Evolutionary conservation across 768 basidiomycete genomes (phyloP).

Genomic region (Trametes meyenii): DNA sequence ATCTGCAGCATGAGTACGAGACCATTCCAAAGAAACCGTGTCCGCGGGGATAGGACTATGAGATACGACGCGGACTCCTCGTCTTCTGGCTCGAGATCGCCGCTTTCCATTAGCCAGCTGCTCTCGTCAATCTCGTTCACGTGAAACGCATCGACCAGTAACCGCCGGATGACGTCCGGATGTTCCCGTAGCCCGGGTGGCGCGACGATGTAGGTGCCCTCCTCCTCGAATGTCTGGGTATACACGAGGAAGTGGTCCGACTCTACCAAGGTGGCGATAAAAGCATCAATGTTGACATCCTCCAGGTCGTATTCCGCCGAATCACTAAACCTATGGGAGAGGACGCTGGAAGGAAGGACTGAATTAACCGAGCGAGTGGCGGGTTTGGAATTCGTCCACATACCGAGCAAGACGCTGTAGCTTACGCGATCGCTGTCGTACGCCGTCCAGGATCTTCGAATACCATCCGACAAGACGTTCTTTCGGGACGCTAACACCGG

Average conservation of each 20-base stretch:
- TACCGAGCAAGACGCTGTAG: slow-evolving; percentile 91
- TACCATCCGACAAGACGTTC: slow-evolving; percentile 90
- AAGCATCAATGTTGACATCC: slow-evolving; percentile 69
- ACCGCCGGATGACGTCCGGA: slow-evolving; percentile 73
- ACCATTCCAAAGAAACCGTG: slow-evolving; percentile 91
- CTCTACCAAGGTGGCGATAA: slow-evolving; percentile 76
- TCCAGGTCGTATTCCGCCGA: slow-evolving; percentile 90
- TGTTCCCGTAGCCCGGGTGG: slow-evolving; percentile 74
- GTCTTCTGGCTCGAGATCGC: slow-evolving; percentile 52
- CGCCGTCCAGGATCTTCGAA: slow-evolving; percentile 89
- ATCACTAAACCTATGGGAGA: slow-evolving; percentile 89
- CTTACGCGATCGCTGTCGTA: slow-evolving; percentile 89
- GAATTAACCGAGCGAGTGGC: slow-evolving; percentile 7
- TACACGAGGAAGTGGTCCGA: slow-evolving; percentile 95
- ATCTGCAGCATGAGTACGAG: slow-evolving; percentile 78
- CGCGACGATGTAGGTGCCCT: slow-evolving; percentile 92
- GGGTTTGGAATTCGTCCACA: slow-evolving; percentile 23
- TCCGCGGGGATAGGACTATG: slow-evolving; percentile 82
- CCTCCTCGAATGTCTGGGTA: slow-evolving; percentile 81
- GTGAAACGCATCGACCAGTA: slow-evolving; percentile 86
- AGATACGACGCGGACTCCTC: slow-evolving; percentile 73
- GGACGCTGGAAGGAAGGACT: slow-evolving; percentile 45
- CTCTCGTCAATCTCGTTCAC: slow-evolving; percentile 61
- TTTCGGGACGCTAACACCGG: slow-evolving; percentile 64
- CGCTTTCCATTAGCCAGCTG: slow-evolving; percentile 45